These are phyloP conservation scores for Phanerochaete sordida DNA, from an alignment of 768 basidiomycete species.

Conservation along the genomic window DNA sequence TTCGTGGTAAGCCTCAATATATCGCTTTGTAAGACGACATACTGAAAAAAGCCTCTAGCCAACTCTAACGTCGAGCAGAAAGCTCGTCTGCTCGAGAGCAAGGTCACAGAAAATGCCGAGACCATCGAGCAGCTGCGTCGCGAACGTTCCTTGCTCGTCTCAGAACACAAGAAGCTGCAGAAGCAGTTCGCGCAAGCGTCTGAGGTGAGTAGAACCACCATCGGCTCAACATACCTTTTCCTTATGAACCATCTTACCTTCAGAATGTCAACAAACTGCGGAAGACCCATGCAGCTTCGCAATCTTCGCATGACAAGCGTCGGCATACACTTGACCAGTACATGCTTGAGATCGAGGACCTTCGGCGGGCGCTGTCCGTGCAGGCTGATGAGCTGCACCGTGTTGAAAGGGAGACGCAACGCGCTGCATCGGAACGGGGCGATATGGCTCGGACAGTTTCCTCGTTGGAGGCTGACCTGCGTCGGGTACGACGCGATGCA, in stretches of 20 bases:
- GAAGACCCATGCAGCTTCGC: conserved; percentile 55
- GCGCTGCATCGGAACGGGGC: conserved; percentile 56
- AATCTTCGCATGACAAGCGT: conserved; percentile 65
- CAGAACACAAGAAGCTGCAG: conserved; percentile 74
- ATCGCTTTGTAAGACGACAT: neutral
- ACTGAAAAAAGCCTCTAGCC: conserved; percentile 31
- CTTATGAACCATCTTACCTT: neutral
- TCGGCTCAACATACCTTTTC: neutral
- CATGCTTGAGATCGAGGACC: conserved; percentile 69
- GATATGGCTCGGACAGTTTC: conserved; percentile 67
- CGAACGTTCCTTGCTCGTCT: conserved; percentile 66
- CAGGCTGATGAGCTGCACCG: conserved; percentile 61
- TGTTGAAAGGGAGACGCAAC: conserved; percentile 60
- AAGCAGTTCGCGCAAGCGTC: conserved; percentile 60
- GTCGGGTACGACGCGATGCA: conserved; percentile 71
- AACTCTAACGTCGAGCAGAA: conserved; percentile 72
- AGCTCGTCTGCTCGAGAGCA: conserved; percentile 61
- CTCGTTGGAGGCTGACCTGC: conserved; percentile 67
- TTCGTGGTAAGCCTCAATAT: conserved; percentile 64
- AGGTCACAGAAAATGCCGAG: conserved; percentile 64
- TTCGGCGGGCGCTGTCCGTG: conserved; percentile 61
- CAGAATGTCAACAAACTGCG: conserved; percentile 63
- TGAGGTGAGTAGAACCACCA: conserved; percentile 47
- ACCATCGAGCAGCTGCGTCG: conserved; percentile 73
- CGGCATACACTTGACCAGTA: conserved; percentile 73